Base-by-base conservation (phyloP, 805 yeast species). In the Kluyveromyces wickerhamii region DNA sequence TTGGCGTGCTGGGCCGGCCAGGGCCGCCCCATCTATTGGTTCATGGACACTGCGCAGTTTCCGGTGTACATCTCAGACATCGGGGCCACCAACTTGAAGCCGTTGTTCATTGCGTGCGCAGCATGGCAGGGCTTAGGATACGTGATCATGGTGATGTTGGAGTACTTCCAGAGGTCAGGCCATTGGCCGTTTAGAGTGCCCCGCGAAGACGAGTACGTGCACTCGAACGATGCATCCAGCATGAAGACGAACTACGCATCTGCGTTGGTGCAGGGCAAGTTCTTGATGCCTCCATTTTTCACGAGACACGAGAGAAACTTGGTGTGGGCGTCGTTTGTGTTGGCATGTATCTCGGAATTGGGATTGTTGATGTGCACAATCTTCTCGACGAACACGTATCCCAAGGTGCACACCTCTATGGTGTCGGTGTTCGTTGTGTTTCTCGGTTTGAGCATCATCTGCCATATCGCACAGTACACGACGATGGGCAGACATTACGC, bases 81-180 rank as follows among this genome's bases (percentile, higher is more conserved):
- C 33, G 96, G 89, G 3, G 96, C 96, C 7, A 82, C 95, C 7
- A 78, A 77, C 45, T 62, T 86, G 32, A 82, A 87, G 54, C 94
- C 95, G 1, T 59, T 88, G 14, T 89, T 89, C 58, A 85, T 88
- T 24, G 62, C 80, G 12, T 79, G 94, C 47, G 66, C 84, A 2
- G 84, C 79, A 0, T 67, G 77, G 52, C 95, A 86, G 60, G 94
- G 87, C 10, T 60, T 83, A 4, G 76, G 83, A 45, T 83, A 74
- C 43, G 74, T 76, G 23, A 65, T 83, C 23, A 68, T 87, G 1
- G 58, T 82, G 20, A 56, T 72, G 4, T 64, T 76, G 43, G 95
- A 84, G 51, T 72, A 71, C 43, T 65, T 63, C 39, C 69, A 84
- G 25, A 65, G 95, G 23, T 68, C 69, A 21, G 61, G 62, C 9